phyloP scores from a whole-genome alignment of 2,329 filamentous ascomycete genomes.

The Fusarium foetens region DNA sequence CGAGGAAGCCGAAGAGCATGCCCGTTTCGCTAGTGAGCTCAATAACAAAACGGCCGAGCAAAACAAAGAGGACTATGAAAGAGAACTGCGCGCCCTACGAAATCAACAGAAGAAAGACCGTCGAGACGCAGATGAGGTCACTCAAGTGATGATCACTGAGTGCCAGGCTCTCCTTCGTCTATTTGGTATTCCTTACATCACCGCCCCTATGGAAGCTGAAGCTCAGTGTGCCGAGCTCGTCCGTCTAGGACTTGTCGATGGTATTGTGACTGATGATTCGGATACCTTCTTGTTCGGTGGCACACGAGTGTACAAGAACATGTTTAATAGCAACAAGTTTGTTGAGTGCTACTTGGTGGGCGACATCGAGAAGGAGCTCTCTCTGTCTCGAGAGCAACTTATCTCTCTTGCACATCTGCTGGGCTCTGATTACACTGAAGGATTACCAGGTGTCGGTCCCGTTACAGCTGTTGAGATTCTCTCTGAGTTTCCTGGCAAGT shows the following conservation, averaged over 20 bases:
- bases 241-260: constrained; percentile 86
- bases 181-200: constrained; percentile 96
- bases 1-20: constrained; percentile 91
- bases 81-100: constrained; percentile 85
- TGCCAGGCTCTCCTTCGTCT: constrained; percentile 90
- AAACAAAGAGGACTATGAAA: constrained; percentile 83
- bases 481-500: constrained; percentile 78
- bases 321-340: constrained; percentile 99
- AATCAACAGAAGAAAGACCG: constrained; percentile 97
- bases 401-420: constrained; percentile 91
- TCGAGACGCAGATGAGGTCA: constrained; percentile 95
- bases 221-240: constrained; percentile 97
- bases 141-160: constrained; percentile 93
- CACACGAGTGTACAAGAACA: constrained; percentile 97
- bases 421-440: constrained; percentile 95
- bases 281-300: constrained; percentile 98
- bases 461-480: constrained; percentile 95
- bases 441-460: constrained; percentile 88
- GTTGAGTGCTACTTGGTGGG: constrained; percentile 91
- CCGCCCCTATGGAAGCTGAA: constrained; percentile 98
- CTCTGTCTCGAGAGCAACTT: constrained; percentile 84
- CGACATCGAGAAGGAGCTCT: constrained; percentile 90
- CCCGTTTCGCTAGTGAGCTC: constrained; percentile 87
- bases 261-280: constrained; percentile 96
- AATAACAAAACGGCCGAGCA: constrained; percentile 78